Conservation (phyloP, 2,329 filamentous ascomycete genomes). For the Podosphaera xanthii region DNA sequence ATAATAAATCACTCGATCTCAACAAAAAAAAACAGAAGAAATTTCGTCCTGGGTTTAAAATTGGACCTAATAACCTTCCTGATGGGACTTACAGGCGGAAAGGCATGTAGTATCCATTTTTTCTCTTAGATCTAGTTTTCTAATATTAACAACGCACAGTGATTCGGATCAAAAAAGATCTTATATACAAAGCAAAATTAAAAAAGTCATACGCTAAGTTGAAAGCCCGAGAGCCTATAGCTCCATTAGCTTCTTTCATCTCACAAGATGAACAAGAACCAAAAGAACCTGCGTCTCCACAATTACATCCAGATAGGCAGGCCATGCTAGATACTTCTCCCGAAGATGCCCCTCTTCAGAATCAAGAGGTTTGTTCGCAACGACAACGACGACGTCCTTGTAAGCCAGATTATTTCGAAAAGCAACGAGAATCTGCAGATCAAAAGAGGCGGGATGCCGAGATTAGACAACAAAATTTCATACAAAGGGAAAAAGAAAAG, state of each 20-base stretch:
- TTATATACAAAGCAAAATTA: slow-evolving; percentile 82
- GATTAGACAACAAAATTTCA: slow-evolving; percentile 22
- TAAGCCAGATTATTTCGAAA: slow-evolving; percentile 18
- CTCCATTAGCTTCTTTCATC: slow-evolving; percentile 6
- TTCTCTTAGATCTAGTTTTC: neutral
- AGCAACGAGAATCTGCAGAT: slow-evolving; percentile 19
- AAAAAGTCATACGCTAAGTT: slow-evolving; percentile 84
- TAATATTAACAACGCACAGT: slow-evolving; percentile 24
- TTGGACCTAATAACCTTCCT: slow-evolving; percentile 75
- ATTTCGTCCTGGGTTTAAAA: slow-evolving; percentile 49
- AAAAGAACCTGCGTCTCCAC: slow-evolving; percentile 13
- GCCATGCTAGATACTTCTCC: slow-evolving; percentile 29
- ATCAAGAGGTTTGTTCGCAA: neutral
- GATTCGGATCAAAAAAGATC: slow-evolving; percentile 67
- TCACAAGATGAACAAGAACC: neutral
- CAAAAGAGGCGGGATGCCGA: slow-evolving; percentile 32
- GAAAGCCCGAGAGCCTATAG: slow-evolving; percentile 28
- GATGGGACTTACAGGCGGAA: slow-evolving; percentile 77
- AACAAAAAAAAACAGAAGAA: slow-evolving; percentile 24
- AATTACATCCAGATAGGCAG: slow-evolving; percentile 36
- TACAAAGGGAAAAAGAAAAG: slow-evolving; percentile 28
- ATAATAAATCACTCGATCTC: slow-evolving; percentile 15
- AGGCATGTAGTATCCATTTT: slow-evolving; percentile 19
- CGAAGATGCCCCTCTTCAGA: neutral
- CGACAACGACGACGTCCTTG: slow-evolving; percentile 7